phyloP scores from a whole-genome alignment of 345 rosid genomes.

The Hibiscus tridactylites region DNA sequence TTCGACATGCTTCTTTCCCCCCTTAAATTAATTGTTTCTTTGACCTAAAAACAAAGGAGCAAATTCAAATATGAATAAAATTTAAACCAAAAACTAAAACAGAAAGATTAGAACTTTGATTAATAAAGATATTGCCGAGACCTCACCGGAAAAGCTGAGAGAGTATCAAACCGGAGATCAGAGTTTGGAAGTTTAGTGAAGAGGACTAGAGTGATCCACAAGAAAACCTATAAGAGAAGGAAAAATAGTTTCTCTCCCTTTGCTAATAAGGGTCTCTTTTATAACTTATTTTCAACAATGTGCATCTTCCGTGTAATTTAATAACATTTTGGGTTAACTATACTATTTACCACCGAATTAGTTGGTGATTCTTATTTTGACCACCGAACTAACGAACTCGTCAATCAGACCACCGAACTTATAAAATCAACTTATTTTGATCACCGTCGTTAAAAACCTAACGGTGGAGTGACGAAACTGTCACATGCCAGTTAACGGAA shows the following conservation, averaged over 20 bases:
- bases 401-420: too few species aligned
- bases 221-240: background rate
- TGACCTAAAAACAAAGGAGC: slow-evolving; percentile 7
- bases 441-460: too few species aligned
- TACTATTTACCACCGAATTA: too few species aligned
- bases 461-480: too few species aligned
- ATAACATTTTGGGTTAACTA: too few species aligned
- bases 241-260: background rate
- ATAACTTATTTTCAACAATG: background rate
- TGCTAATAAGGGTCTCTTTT: background rate
- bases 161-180: background rate
- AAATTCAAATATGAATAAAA: background rate
- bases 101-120: background rate
- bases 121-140: background rate
- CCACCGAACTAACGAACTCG: too few species aligned
- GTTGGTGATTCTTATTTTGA: too few species aligned
- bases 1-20: slow-evolving; percentile 35
- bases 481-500: too few species aligned
- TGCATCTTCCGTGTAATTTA: too few species aligned
- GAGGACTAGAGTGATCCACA: background rate
- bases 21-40: background rate
- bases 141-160: background rate
- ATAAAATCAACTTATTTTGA: too few species aligned
- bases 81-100: background rate
- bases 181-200: background rate